Evolutionary conservation across 805 yeast species (phyloP).

Genomic region (Suhomyces kilbournensis): DNA sequence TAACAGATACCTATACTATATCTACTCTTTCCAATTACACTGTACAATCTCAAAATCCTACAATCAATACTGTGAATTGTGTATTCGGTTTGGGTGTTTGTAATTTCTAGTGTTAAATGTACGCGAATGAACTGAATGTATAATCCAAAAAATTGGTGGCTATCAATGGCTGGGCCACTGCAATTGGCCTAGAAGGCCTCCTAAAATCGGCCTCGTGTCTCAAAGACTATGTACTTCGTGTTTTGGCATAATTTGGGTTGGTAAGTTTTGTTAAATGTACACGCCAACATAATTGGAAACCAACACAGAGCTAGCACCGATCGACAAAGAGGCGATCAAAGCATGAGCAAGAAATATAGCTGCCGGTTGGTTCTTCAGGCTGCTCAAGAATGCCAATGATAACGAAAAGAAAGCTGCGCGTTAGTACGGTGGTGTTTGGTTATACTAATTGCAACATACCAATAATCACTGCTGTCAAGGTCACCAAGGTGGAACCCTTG

Average conservation of each 20-base stretch:
- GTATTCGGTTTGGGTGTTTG: not conserved
- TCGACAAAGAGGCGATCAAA: constrained; percentile 33
- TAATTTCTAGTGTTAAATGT: not conserved
- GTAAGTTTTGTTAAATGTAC: constrained; percentile 24
- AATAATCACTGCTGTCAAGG: constrained; percentile 21
- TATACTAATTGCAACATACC: constrained; percentile 12
- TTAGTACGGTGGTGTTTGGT: constrained; percentile 12
- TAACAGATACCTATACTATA: too few relatives aligned
- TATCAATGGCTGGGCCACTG: not conserved
- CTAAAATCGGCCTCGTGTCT: not conserved
- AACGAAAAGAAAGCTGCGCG: constrained; percentile 28
- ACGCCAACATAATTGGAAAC: constrained; percentile 44
- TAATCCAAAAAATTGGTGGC: not conserved
- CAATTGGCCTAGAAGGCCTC: not conserved
- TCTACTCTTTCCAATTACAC: too few relatives aligned
- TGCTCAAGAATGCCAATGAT: constrained; percentile 27
- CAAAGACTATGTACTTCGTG: not conserved
- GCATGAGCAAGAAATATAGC: constrained; percentile 26
- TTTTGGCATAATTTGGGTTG: not conserved
- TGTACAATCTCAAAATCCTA: not conserved
- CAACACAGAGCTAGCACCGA: constrained; percentile 37
- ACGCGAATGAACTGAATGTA: not conserved
- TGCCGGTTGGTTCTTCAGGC: constrained; percentile 23
- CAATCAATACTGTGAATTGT: not conserved
- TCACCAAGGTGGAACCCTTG: constrained; percentile 15